phyloP scores from a whole-genome alignment of 176 grass and related monocot genomes.

The Carex scoparia region DNA sequence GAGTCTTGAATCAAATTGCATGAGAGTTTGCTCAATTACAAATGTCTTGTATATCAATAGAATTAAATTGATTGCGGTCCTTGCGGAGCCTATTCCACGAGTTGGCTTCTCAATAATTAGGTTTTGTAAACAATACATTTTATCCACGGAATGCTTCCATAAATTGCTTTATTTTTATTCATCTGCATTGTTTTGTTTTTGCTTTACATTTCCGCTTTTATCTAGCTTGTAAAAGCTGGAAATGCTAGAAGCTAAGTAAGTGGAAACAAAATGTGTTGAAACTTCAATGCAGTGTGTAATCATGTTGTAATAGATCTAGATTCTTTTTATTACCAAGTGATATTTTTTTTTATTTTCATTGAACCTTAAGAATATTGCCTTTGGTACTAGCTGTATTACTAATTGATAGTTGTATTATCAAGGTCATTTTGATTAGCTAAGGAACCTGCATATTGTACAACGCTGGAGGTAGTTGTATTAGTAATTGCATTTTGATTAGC shows the following conservation, averaged over 20 bases:
- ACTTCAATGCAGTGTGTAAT: not conserved
- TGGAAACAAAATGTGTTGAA: not conserved
- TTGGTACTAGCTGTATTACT: not conserved
- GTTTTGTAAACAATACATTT: not conserved
- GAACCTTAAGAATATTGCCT: not conserved
- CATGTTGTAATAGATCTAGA: not conserved
- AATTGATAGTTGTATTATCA: not conserved
- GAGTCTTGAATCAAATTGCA: not conserved
- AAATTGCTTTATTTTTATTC: not conserved
- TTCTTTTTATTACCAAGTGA: not conserved
- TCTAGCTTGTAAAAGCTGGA: not conserved
- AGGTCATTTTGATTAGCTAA: not conserved
- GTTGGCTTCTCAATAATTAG: not conserved
- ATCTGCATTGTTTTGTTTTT: not conserved
- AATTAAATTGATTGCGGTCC: not conserved
- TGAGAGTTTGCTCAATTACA: not conserved
- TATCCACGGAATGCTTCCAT: not conserved
- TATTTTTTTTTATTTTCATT: not conserved
- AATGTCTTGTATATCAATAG: not conserved
- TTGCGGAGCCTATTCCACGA: not conserved
- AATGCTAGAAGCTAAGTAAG: not conserved
- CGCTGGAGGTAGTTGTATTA: no score
- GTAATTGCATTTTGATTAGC: no score
- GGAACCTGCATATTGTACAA: not conserved
- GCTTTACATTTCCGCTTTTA: not conserved